Conservation (phyloP, 768 basidiomycete species). For the Termitomyces sp. region DNA sequence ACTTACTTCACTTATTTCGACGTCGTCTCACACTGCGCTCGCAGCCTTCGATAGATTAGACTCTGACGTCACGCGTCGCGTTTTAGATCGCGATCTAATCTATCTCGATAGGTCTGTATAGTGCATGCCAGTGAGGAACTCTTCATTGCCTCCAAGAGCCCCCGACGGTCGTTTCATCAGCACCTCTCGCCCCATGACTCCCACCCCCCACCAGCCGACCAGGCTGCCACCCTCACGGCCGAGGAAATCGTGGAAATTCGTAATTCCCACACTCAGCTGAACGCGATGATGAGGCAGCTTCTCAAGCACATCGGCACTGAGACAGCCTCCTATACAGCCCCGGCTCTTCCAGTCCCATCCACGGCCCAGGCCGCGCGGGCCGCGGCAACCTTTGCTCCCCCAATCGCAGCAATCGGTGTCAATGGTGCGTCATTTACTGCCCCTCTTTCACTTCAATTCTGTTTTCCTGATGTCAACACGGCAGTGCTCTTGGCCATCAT, state of each 20-base stretch:
- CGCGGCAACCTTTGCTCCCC: too few species aligned
- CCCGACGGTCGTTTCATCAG: background rate
- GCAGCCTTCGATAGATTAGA: background rate
- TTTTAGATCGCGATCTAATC: background rate
- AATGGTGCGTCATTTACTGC: too few species aligned
- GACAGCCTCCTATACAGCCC: too few species aligned
- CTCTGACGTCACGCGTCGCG: background rate
- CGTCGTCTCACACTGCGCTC: background rate
- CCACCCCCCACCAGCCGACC: background rate
- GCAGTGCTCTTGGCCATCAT: too few species aligned
- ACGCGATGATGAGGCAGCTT: too few species aligned
- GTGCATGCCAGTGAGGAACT: background rate
- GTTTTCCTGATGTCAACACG: too few species aligned
- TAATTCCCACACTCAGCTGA: background rate
- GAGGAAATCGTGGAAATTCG: background rate
- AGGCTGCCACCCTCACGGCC: background rate
- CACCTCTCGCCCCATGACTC: background rate
- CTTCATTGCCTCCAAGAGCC: background rate
- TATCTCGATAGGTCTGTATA: background rate
- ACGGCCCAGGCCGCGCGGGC: too few species aligned
- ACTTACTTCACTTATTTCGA: too few species aligned
- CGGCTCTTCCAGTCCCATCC: too few species aligned
- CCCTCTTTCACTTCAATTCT: too few species aligned
- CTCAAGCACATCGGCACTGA: too few species aligned
- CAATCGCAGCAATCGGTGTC: too few species aligned